A percentile compares a stretch with the other conserved stretches of the same genome.
Conservation (phyloP, 1,139 yeast species). For the Dujonia santamariae region DNA sequence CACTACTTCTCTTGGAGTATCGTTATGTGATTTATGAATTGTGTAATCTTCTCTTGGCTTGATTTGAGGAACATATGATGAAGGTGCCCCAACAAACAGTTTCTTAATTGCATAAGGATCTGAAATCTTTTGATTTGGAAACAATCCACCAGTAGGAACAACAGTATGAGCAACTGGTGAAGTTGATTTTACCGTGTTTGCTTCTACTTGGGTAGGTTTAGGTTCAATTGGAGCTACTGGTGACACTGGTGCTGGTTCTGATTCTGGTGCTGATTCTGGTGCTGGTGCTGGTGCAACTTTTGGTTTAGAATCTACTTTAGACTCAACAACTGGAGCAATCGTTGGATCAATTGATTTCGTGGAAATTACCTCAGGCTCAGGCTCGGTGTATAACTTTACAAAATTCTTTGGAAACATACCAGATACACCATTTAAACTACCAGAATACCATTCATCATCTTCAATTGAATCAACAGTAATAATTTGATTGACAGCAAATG, state of each 20-base stretch:
- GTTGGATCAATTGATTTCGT: background rate
- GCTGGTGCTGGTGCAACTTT: constrained; percentile 7
- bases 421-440: constrained; percentile 51
- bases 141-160: constrained; percentile 13
- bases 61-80: constrained; percentile 44
- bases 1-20: constrained; percentile 22
- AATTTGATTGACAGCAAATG: constrained; percentile 62
- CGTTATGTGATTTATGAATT: constrained; percentile 29
- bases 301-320: constrained; percentile 8
- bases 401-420: constrained; percentile 92
- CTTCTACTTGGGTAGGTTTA: constrained; percentile 10
- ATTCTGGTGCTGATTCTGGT: background rate
- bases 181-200: constrained; percentile 9
- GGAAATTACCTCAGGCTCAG: constrained; percentile 1
- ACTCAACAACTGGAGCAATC: constrained; percentile 6
- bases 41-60: constrained; percentile 41
- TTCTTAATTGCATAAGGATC: constrained; percentile 46
- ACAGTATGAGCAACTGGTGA: constrained; percentile 3
- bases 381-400: constrained; percentile 47
- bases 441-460: constrained; percentile 89
- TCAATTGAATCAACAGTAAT: constrained; percentile 75
- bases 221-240: background rate
- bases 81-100: constrained; percentile 41
- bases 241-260: constrained; percentile 1
- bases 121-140: constrained; percentile 24